phyloP scores from a whole-genome alignment of 2,329 filamentous ascomycete species.

The Peltaster fructicola region DNA sequence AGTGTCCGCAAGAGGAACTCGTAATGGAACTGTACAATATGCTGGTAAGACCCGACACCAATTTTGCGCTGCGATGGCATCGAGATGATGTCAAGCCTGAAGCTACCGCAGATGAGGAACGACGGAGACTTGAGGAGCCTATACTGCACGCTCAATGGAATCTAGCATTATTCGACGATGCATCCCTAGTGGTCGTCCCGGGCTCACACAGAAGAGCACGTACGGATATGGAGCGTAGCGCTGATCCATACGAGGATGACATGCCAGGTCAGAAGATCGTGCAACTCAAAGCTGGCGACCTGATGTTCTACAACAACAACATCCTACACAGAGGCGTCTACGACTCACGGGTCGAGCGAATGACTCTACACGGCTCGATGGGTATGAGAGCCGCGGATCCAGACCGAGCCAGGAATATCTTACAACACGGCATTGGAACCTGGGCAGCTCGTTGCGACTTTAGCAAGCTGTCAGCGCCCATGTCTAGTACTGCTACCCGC shows the following conservation, averaged over 20 bases:
- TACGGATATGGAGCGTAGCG: slow-evolving; percentile 50
- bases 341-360: slow-evolving; percentile 36
- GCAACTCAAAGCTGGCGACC: slow-evolving; percentile 52
- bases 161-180: slow-evolving; percentile 59
- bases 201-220: slow-evolving; percentile 56
- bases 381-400: slow-evolving; percentile 5
- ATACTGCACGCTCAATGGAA: slow-evolving; percentile 78
- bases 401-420: slow-evolving; percentile 6
- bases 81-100: slow-evolving; percentile 61
- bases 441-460: too few species aligned
- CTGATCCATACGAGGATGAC: slow-evolving; percentile 43
- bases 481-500: too few species aligned
- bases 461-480: too few species aligned
- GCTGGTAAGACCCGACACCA: slow-evolving; percentile 51
- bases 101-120: slow-evolving; percentile 49
- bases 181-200: slow-evolving; percentile 57
- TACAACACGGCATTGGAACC: slow-evolving; percentile 7
- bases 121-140: slow-evolving; percentile 38
- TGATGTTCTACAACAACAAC: slow-evolving; percentile 81
- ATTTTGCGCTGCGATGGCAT: slow-evolving; percentile 70
- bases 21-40: slow-evolving; percentile 84
- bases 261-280: slow-evolving; percentile 51
- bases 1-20: slow-evolving; percentile 36
- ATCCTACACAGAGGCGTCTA: slow-evolving; percentile 63
- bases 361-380: slow-evolving; percentile 6